Evolutionary conservation across 2,329 filamentous ascomycete species (phyloP).

Genomic region (Verticillium tricorpus): DNA sequence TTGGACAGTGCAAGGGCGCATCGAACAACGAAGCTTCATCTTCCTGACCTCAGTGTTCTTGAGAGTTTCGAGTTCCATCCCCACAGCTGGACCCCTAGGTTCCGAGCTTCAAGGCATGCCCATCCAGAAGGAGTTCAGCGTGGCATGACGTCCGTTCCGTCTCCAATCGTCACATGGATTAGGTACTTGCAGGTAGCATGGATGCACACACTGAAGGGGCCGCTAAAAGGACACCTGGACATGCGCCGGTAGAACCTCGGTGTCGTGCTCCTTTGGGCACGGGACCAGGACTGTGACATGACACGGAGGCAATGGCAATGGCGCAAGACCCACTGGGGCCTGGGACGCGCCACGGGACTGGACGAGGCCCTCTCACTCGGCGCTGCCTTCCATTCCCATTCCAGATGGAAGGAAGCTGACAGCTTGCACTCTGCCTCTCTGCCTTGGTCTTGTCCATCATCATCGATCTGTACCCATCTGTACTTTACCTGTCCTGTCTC

Average conservation of each 20-base stretch:
- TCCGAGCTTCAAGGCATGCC: not conserved
- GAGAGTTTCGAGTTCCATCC: too few relatives aligned
- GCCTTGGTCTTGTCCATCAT: not conserved
- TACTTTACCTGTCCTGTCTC: not conserved
- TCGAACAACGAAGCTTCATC: too few relatives aligned
- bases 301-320: not conserved
- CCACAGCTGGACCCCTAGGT: too few relatives aligned
- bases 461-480: not conserved
- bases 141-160: not conserved
- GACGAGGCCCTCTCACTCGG: not conserved
- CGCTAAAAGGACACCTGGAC: not conserved
- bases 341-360: not conserved
- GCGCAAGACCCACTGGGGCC: not conserved
- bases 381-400: not conserved
- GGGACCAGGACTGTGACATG: constrained; percentile 9
- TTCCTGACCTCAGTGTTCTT: too few relatives aligned
- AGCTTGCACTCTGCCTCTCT: not conserved
- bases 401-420: not conserved
- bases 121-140: not conserved
- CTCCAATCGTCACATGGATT: not conserved
- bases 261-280: constrained; percentile 8
- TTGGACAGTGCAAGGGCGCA: too few relatives aligned
- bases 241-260: constrained; percentile 9
- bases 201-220: not conserved
- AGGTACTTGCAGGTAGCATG: not conserved